Base-by-base conservation (phyloP, 768 basidiomycete genomes). In the Termitomyces sp. region DNA sequence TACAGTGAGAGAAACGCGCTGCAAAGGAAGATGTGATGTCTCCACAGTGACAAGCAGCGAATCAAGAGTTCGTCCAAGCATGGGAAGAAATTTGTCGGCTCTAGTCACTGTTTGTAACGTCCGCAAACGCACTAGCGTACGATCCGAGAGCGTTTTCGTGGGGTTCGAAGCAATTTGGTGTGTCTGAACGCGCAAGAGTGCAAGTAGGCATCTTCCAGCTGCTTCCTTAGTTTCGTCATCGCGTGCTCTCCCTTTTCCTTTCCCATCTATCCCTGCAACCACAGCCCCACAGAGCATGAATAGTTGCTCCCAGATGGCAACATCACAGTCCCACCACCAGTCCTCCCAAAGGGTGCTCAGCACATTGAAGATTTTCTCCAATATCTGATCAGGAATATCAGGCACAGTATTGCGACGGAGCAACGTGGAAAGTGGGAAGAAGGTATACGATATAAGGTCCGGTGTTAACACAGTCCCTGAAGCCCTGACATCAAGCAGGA, bases 261-360 rank as follows among this genome's bases (percentile, higher is more conserved):
- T 91, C 22, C 74, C 76, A 52, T 85, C 87, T 9, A 88, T 71
- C 13, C 82, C 80, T 18, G 84, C 85, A 6, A 90, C 67, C 31
- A 88, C 74, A 15, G 86, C 80, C 33, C 82, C 80, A 58, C 77
- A 87, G 15, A 92, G 73, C 75, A 85, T 88, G 67, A 95, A 91
- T 23, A 94, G 72, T 63, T 97, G 93, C 64, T 89, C 86, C 94
- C 94, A 95, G 25, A 84, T 69, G 51, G 75, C 75, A 35, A 81
- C 46, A 43, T 91, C 90, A 65, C 86, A 86, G 18, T 75, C 74
- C 89, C 89, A 91, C 91, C 92, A 94, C 87, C 91, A 92, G n/a
- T 76, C 72, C 18, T 84, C 77, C 59, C 80, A 83, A 23, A 98
- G 74, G 1, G 79, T 61, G 3, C 73, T 66, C 29, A 96, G 72